A percentile compares a stretch with the other conserved stretches of the same genome.
Conservation (phyloP, 257 asterid genomes). For the Rhazya stricta region DNA sequence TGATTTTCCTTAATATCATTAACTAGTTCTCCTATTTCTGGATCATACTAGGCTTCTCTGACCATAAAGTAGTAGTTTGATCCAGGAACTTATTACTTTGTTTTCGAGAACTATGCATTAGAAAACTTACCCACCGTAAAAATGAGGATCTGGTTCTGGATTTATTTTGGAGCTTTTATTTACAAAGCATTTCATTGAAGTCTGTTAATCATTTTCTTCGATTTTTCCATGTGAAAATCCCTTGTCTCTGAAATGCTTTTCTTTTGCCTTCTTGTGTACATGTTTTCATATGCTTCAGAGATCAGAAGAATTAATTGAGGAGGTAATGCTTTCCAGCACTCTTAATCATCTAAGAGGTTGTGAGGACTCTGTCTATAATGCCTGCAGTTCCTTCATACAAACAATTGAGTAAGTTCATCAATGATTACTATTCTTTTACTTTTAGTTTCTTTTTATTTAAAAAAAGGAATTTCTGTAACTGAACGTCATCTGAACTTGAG, state of each 20-base stretch:
- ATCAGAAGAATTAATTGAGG: conserved; percentile 91
- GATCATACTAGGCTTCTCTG: not conserved
- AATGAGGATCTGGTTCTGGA: not conserved
- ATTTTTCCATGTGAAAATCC: not conserved
- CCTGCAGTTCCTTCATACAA: conserved; percentile 74
- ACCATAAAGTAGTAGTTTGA: not conserved
- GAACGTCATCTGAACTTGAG: not conserved
- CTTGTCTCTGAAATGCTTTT: not conserved
- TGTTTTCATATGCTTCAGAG: conserved; percentile 51
- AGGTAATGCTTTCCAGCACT: conserved; percentile 83
- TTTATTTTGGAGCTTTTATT: not conserved
- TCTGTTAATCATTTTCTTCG: not conserved
- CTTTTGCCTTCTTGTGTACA: conserved; percentile 11
- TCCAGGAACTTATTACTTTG: not conserved
- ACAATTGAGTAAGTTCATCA: conserved; percentile 57
- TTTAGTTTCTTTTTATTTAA: not conserved
- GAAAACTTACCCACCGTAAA: not conserved
- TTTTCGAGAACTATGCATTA: not conserved
- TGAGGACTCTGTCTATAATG: conserved; percentile 43
- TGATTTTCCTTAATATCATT: not conserved
- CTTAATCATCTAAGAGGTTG: conserved; percentile 65
- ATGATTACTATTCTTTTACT: not conserved
- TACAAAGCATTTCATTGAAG: not conserved
- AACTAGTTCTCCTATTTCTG: not conserved
- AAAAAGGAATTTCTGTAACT: too few species aligned